Evolutionary conservation across 2,329 filamentous ascomycete genomes (phyloP).

Genomic region (Fusarium sp.): DNA sequence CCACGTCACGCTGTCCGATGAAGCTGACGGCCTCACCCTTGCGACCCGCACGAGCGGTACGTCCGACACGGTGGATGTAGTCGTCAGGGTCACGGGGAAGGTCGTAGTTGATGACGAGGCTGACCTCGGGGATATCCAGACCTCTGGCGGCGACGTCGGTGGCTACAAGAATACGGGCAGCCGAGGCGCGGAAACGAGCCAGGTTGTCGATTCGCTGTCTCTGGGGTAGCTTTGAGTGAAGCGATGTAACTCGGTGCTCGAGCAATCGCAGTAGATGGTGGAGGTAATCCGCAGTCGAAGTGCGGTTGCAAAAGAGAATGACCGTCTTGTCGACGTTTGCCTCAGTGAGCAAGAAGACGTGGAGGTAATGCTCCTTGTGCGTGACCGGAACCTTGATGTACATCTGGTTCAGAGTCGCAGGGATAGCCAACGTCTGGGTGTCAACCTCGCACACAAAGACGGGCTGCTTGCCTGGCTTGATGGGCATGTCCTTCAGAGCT

Average conservation of each 20-base stretch:
- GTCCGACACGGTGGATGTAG: conserved; percentile 95
- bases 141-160: conserved; percentile 95
- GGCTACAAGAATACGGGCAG: conserved; percentile 89
- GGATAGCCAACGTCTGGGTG: conserved; percentile 79
- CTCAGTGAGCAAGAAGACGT: conserved; percentile 85
- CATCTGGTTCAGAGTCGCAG: conserved; percentile 81
- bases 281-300: conserved; percentile 86
- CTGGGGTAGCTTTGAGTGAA: conserved; percentile 90
- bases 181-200: conserved; percentile 88
- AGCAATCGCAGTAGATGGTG: conserved; percentile 89
- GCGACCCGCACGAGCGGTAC: conserved; percentile 91
- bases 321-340: conserved; percentile 78
- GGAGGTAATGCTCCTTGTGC: conserved; percentile 94
- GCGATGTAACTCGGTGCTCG: conserved; percentile 87
- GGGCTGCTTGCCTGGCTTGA: conserved; percentile 74
- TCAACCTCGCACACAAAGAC: conserved; percentile 93
- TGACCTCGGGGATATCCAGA: conserved; percentile 93
- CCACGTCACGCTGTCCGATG: conserved; percentile 92
- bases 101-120: conserved; percentile 93
- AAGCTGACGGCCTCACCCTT: conserved; percentile 86
- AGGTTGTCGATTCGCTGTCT: conserved; percentile 87
- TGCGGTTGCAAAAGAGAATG: conserved; percentile 96
- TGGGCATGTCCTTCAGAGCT: conserved; percentile 82
- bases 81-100: conserved; percentile 96
- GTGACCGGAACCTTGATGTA: conserved; percentile 91